These are phyloP conservation scores for Hypoxylon intermedium DNA, from an alignment of 495 filamentous ascomycete genomes.

Conservation along the genomic window DNA sequence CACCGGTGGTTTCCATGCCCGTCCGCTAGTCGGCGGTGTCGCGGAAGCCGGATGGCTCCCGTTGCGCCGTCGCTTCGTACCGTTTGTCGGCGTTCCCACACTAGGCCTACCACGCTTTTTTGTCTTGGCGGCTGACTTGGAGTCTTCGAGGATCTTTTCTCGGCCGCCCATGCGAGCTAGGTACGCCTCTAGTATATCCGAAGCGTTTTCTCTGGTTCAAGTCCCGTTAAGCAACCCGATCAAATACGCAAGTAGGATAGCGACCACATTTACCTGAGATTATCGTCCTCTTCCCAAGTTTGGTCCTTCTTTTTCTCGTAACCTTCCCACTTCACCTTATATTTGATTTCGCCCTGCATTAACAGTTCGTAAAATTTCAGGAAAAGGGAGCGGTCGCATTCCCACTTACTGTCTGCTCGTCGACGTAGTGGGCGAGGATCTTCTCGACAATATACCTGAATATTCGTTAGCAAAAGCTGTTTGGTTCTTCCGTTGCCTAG, in stretches of 20 bases:
- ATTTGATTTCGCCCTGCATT: slow-evolving; percentile 50
- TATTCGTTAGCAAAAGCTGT: slow-evolving; percentile 1
- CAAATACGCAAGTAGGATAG: slow-evolving; percentile 1
- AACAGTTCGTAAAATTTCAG: slow-evolving; percentile 14
- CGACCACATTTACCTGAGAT: slow-evolving; percentile 53
- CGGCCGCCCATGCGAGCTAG: slow-evolving; percentile 58
- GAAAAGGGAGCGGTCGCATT: not conserved
- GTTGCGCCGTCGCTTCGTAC: slow-evolving; percentile 48
- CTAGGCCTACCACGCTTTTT: slow-evolving; percentile 58
- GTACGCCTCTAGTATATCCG: slow-evolving; percentile 54
- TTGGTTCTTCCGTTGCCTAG: not conserved
- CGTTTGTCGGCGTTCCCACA: slow-evolving; percentile 37
- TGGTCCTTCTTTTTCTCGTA: slow-evolving; percentile 64
- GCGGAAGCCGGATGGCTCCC: slow-evolving; percentile 45
- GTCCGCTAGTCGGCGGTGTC: slow-evolving; percentile 47
- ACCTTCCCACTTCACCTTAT: slow-evolving; percentile 68
- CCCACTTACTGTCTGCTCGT: slow-evolving; percentile 52
- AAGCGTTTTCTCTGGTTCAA: slow-evolving; percentile 50
- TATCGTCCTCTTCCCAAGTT: slow-evolving; percentile 69
- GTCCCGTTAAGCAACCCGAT: slow-evolving; percentile 4
- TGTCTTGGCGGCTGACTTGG: slow-evolving; percentile 45
- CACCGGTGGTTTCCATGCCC: slow-evolving; percentile 60
- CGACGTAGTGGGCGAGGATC: slow-evolving; percentile 61
- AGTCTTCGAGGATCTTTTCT: slow-evolving; percentile 57
- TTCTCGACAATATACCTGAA: slow-evolving; percentile 64